Percentiles rank a stretch among this genome's conserved stretches.
Conservation (phyloP, 768 basidiomycete species). For the Kwoniella shandongensis region DNA sequence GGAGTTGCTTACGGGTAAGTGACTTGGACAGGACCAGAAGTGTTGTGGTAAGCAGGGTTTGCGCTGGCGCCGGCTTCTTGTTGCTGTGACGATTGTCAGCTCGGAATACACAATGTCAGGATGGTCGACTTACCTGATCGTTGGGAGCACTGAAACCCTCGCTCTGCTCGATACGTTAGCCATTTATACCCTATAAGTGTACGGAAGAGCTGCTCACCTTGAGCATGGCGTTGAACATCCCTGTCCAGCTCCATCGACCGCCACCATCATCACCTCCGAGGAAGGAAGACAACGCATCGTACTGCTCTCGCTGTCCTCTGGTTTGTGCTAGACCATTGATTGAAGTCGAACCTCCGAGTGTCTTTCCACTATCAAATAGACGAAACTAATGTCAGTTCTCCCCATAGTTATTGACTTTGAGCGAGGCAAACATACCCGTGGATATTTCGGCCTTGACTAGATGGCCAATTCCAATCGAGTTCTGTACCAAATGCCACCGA, state of each 20-base stretch:
- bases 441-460: slow-evolving; percentile 19
- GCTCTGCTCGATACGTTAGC: slow-evolving; percentile 15
- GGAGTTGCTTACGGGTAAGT: slow-evolving; percentile 46
- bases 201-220: slow-evolving; percentile 33
- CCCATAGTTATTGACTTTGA: not conserved
- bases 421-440: slow-evolving; percentile 12
- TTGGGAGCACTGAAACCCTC: slow-evolving; percentile 43
- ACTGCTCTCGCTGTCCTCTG: slow-evolving; percentile 13
- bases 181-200: not conserved
- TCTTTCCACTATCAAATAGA: slow-evolving; percentile 34
- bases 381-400: not conserved
- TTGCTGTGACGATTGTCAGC: slow-evolving; percentile 14
- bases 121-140: slow-evolving; percentile 1
- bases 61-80: slow-evolving; percentile 50
- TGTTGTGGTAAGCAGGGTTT: slow-evolving; percentile 60
- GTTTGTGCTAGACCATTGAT: slow-evolving; percentile 52
- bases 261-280: slow-evolving; percentile 46
- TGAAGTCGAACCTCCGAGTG: slow-evolving; percentile 48
- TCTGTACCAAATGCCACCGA: slow-evolving; percentile 19
- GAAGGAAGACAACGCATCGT: slow-evolving; percentile 46
- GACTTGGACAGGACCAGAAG: slow-evolving; percentile 62
- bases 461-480: slow-evolving; percentile 23
- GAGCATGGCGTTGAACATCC: slow-evolving; percentile 53
- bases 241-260: slow-evolving; percentile 55
- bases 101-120: too few species aligned